Evolutionary conservation across 2,329 filamentous ascomycete genomes (phyloP), one percentile per base, ranked within the genome.

Genomic region (Talaromyces rugulosus): DNA sequence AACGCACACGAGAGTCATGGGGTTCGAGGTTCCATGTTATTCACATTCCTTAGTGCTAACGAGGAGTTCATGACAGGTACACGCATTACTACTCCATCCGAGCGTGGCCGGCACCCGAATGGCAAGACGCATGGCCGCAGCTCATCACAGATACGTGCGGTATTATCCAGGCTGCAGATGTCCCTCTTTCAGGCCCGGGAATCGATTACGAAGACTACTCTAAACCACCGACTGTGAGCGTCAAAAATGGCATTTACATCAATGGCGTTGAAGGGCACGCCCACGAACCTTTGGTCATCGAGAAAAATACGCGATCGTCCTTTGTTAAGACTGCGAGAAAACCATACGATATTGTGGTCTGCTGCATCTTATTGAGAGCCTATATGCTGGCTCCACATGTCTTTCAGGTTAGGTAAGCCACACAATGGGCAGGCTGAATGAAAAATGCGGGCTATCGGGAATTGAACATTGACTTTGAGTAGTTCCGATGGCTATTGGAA

Each of bases 61-160:
- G 3, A 47, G 11, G n/a, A 6, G 18, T 47, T 47, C 23, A 27
- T 27, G 18, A n/a, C 9, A 59, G 57, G 8, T 59, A 59, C 33
- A 42, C 57, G n/a, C 47, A 53, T 23, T 59, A 53, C 57, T 59
- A 52, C 28, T 30, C 23, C 34, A 28, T 59, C 47, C 5, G 53
- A 36, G 31, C 44, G 12, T 16, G 18, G 33, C 42, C 42, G 34
- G 12, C 30, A n/a, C 16, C 33, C 3, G 44, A 53, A 16, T 59
- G 57, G 57, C 44, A 59, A 30, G 8, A 47, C 18, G 47, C 47
- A 23, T 59, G 47, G 57, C 57, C 57, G 16, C 33, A 53, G 9
- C 57, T 53, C 44, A 53, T 59, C 8, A 23, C 36, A 16, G 57
- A 59, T 23, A 51, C 47, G 2, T 30, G 30, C 33, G 31, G 18